Percentiles rank a stretch among this genome's conserved stretches.
These are phyloP conservation scores for Solidago caesia DNA, from an alignment of 129 eudicot species.

Conservation along the genomic window DNA sequence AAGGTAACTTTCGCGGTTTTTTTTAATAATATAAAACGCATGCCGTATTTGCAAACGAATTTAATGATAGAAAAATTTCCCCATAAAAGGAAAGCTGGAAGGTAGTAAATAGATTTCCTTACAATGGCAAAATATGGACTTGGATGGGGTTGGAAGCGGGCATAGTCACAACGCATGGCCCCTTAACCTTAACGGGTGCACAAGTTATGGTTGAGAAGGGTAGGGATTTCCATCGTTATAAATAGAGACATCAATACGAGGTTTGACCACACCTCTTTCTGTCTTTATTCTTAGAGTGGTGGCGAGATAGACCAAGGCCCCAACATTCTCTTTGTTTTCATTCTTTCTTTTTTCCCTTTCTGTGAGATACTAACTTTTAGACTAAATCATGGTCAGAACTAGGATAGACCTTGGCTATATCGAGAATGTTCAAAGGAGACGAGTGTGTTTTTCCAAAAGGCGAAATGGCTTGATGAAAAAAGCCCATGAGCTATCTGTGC, in stretches of 20 bases:
- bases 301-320: neutral
- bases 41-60: constrained; percentile 10
- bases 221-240: constrained; percentile 21
- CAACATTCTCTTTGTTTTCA: constrained; percentile 8
- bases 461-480: constrained; percentile 41
- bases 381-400: constrained; percentile 31
- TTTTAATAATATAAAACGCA: neutral
- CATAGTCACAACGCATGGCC: neutral
- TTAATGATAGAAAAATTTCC: constrained; percentile 3
- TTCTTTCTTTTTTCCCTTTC: neutral
- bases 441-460: constrained; percentile 46
- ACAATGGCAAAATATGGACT: constrained; percentile 5
- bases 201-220: constrained; percentile 9
- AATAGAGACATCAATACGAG: constrained; percentile 21
- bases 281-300: neutral
- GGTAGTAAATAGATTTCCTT: constrained; percentile 24
- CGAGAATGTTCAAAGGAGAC: constrained; percentile 35
- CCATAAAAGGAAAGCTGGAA: constrained; percentile 11
- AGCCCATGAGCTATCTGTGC: constrained; percentile 39
- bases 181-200: constrained; percentile 11
- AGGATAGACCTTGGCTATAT: constrained; percentile 39
- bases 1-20: neutral
- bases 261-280: constrained; percentile 12
- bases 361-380: constrained; percentile 6
- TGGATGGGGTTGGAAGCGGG: neutral